Evolutionary conservation across 345 rosid species (phyloP).

Genomic region (Boechera retrofracta): DNA sequence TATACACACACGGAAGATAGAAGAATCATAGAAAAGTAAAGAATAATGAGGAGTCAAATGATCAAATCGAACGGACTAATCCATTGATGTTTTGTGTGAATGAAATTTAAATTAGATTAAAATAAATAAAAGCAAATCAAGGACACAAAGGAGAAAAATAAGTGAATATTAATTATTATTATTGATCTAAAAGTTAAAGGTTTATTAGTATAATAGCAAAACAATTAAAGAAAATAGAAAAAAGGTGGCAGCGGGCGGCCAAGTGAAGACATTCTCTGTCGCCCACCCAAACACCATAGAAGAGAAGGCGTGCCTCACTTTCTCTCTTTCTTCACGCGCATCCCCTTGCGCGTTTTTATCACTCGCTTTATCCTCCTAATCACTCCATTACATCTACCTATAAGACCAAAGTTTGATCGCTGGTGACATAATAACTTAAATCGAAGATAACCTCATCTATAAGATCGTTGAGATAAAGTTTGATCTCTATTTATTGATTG

Average conservation of each 20-base stretch:
- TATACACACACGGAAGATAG: not conserved
- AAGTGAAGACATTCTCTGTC: slow-evolving; percentile 47
- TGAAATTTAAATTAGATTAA: not conserved
- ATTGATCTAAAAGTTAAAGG: not conserved
- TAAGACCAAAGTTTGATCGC: not conserved
- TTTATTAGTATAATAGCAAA: not conserved
- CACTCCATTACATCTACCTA: slow-evolving; percentile 6
- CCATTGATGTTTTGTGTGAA: slow-evolving; percentile 18
- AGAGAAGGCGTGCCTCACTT: slow-evolving; percentile 44
- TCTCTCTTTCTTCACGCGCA: slow-evolving; percentile 27
- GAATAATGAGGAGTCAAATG: slow-evolving; percentile 36
- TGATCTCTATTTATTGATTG: not conserved
- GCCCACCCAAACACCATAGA: slow-evolving; percentile 39
- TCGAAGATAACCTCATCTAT: not conserved
- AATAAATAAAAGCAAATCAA: not conserved
- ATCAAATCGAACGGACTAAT: slow-evolving; percentile 18
- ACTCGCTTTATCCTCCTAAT: not conserved
- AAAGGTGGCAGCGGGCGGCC: slow-evolving; percentile 45
- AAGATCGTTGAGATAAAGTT: not conserved
- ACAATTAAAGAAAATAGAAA: not conserved
- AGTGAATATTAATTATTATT: not conserved
- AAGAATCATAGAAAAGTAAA: slow-evolving; percentile 16
- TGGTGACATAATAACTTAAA: not conserved
- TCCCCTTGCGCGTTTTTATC: not conserved
- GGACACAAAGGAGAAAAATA: not conserved